These are phyloP conservation scores for Ceratocystis cacaofunesta DNA, from an alignment of 2,329 filamentous ascomycete species.

Conservation along the genomic window DNA sequence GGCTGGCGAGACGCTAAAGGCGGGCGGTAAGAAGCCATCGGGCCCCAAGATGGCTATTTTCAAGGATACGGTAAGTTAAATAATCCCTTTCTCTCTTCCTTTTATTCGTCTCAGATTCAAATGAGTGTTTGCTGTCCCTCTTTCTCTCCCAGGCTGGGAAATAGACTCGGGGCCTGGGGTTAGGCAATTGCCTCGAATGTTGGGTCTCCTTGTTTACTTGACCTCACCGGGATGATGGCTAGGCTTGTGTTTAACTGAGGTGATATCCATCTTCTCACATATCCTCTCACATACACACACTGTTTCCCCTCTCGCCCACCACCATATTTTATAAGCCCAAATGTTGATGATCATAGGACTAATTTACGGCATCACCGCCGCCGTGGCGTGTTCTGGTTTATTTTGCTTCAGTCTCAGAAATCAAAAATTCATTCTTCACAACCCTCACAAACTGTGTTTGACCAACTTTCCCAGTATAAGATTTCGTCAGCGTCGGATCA, in stretches of 20 bases:
- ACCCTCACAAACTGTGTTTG: slow-evolving; percentile 11
- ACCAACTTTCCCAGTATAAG: slow-evolving; percentile 48
- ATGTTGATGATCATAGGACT: slow-evolving; percentile 95
- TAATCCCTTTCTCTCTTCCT: slow-evolving; percentile 13
- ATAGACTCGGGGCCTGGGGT: not conserved
- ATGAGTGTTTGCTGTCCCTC: not conserved
- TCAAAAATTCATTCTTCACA: slow-evolving; percentile 21
- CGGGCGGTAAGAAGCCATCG: slow-evolving; percentile 63
- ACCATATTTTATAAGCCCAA: slow-evolving; percentile 31
- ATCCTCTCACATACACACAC: too few species aligned
- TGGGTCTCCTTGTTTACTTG: not conserved
- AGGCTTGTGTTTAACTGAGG: not conserved
- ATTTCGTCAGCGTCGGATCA: slow-evolving; percentile 59
- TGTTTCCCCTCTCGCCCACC: not conserved
- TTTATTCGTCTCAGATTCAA: not conserved
- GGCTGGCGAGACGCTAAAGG: slow-evolving; percentile 81
- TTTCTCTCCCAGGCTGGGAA: slow-evolving; percentile 16
- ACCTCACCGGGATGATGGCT: not conserved
- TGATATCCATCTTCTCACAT: not conserved
- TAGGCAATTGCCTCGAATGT: slow-evolving; percentile 20
- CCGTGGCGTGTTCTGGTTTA: slow-evolving; percentile 23
- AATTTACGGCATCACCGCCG: slow-evolving; percentile 42
- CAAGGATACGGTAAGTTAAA: slow-evolving; percentile 77
- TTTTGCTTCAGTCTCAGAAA: slow-evolving; percentile 40
- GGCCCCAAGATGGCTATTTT: slow-evolving; percentile 76